Base-by-base conservation (phyloP, 257 asterid genomes). In the Solanum boliviense region DNA sequence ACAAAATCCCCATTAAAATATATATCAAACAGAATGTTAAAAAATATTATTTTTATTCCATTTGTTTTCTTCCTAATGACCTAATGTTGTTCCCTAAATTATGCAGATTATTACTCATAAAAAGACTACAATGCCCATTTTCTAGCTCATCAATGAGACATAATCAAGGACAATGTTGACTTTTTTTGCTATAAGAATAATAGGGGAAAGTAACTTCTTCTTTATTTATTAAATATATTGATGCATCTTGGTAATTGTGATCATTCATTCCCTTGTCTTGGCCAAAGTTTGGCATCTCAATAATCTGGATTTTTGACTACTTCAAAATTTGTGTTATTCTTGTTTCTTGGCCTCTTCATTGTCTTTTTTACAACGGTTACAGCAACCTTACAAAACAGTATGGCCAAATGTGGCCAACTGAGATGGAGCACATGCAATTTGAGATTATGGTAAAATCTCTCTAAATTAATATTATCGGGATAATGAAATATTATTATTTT, bases 251-350 rank as follows among this genome's bases (percentile, higher is more conserved):
- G 88, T 18, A 84, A 41, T 38, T 84, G 88, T 86, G 70, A 88
- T 48, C 88, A 84, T 88, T 84, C 86, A 46, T 87, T 81, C 76
- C 86, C 60, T 60, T 31, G 74, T 76, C 83, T 89, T 89, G 91
- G 83, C 86, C 39, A 84, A 74, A 41, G 65, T 82, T 86, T 65
- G 84, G 87, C 78, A 81, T 89, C 84, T 83, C 90, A 81, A 82
- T 87, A 83, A 62, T 72, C 88, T 39, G 84, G 83, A 89, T 34
- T 83, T 58, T 89, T 83, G 68, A 89, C 89, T 65, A 34, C 62
- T 82, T 87, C 58, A 87, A 70, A 72, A n/a, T 46, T 85, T 38
- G 75, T 75, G n/a, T 60, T 1, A 60, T 13, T 56, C 67, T 15
- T 25, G 13, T 25, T 88, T 88, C 81, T 88, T 81, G 81, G 79